Conservation (phyloP, 2,329 filamentous ascomycete species). For the Polytolypa hystricis region DNA sequence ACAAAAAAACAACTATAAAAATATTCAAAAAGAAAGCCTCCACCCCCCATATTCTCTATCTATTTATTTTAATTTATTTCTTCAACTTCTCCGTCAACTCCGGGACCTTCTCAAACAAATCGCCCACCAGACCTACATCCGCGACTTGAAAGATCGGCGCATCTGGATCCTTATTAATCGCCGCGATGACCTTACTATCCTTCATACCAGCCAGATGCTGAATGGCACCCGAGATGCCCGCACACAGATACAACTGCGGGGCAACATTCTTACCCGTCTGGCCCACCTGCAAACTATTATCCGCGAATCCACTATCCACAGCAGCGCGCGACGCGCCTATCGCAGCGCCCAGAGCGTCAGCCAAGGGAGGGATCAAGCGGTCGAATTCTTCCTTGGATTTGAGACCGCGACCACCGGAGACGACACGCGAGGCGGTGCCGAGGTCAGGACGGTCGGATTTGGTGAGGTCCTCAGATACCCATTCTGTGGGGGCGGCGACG, state of each 20-base stretch:
- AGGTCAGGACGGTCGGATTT: slow-evolving; percentile 93
- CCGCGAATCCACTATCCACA: slow-evolving; percentile 92
- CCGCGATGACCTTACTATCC: slow-evolving; percentile 98
- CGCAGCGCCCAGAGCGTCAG: slow-evolving; percentile 86
- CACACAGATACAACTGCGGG: slow-evolving; percentile 86
- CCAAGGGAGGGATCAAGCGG: slow-evolving; percentile 78
- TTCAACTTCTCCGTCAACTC: slow-evolving; percentile 95
- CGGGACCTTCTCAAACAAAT: slow-evolving; percentile 90
- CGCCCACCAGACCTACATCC: slow-evolving; percentile 88
- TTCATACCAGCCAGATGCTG: slow-evolving; percentile 99
- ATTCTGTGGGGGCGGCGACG: slow-evolving; percentile 60
- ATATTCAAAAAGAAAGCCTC: background rate
- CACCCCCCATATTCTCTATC: too few relatives aligned
- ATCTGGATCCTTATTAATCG: slow-evolving; percentile 95
- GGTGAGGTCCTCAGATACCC: slow-evolving; percentile 86
- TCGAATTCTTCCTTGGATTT: slow-evolving; percentile 99
- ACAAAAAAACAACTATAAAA: background rate
- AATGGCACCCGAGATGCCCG: slow-evolving; percentile 93
- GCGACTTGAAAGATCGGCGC: slow-evolving; percentile 98
- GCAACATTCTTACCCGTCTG: slow-evolving; percentile 99
- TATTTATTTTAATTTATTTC: slow-evolving; percentile 19
- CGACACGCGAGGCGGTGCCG: slow-evolving; percentile 75
- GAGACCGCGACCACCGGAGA: slow-evolving; percentile 84
- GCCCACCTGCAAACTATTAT: slow-evolving; percentile 96
- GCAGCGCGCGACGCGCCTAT: slow-evolving; percentile 91